Base-by-base conservation (phyloP, 2,329 filamentous ascomycete genomes). In the Trichoderma sp. region DNA sequence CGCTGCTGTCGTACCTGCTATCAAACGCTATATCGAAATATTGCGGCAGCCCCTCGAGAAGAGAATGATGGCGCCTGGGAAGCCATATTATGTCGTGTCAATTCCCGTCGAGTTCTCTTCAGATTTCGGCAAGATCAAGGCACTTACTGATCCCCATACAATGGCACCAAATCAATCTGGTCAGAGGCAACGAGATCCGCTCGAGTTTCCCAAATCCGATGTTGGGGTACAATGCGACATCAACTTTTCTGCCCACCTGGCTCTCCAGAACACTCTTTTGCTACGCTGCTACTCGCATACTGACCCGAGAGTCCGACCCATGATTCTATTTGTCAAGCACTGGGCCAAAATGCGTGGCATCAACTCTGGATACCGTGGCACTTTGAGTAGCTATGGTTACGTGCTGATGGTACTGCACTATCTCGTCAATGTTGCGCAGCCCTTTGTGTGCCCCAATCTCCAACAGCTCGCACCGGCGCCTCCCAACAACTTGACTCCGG, bases 371-470 rank as follows among this genome's bases (percentile, higher is more conserved):
- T 97, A 97, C 81, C 92, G 92, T 50, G 95, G 95, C 59, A 97
- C 95, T 0, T 86, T 98, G 21, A 95, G 93, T 71, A 96, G 94
- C 78, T 98, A 98, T 80, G 95, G 95, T 67, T 98, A 96, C 83
- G 94, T 97, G 6, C 86, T 98, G 53, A 97, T 98, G 95, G 92
- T 97, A 5, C 86, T 98, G 18, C 95, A 98, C 83, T 98, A 96
- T 81, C 89, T 98, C 33, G 91, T 97, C 80, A 97, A 98, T 79
- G 84, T 98, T 71, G 93, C 90, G 1, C 87, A 91, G 65, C 95
- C 95, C 0, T 94, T 95, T 72, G 93, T 98, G 21, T 91, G 94
- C 75, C 94, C 94, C 0, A 98, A 98, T 80, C 88, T 98, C 2
- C 95, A 97, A 81, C 84, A 88, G 73, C 86, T 88, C 79, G 88